These are phyloP conservation scores for Clausena lansium DNA, from an alignment of 345 rosid species.

Conservation along the genomic window DNA sequence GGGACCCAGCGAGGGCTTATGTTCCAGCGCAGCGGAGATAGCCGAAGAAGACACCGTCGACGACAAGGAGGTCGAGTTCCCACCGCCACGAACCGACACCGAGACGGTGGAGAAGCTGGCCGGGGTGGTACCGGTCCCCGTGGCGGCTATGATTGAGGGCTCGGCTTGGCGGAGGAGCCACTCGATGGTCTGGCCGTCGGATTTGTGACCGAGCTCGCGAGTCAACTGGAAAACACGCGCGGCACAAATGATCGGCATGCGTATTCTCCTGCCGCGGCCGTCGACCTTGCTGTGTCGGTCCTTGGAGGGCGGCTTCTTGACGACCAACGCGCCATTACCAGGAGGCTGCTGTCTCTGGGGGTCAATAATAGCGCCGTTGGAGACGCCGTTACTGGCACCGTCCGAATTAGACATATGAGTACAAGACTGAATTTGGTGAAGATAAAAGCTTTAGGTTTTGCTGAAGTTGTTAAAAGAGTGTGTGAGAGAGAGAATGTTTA, in stretches of 20 bases:
- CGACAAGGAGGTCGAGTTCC: conserved; percentile 44
- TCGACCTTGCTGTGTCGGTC: conserved; percentile 98
- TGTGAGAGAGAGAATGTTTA: neutral
- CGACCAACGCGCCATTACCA: conserved; percentile 47
- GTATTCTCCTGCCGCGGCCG: conserved; percentile 92
- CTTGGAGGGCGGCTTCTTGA: conserved; percentile 89
- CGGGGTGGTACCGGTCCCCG: conserved; percentile 95
- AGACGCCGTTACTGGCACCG: conserved; percentile 25
- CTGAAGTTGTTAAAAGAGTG: neutral
- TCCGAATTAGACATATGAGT: conserved; percentile 57
- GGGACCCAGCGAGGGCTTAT: conserved; percentile 67
- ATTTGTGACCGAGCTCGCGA: conserved; percentile 95
- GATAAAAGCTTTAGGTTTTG: neutral
- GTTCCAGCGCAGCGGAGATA: conserved; percentile 41
- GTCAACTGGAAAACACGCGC: conserved; percentile 98
- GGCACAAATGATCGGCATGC: conserved; percentile 99
- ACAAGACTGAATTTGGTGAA: neutral
- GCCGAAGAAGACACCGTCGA: conserved; percentile 30
- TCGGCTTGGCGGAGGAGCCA: conserved; percentile 99
- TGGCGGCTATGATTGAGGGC: conserved; percentile 97
- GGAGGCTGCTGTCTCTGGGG: conserved; percentile 46
- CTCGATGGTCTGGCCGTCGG: conserved; percentile 97
- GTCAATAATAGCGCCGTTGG: conserved; percentile 54
- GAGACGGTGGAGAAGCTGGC: conserved; percentile 87
- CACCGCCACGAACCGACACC: conserved; percentile 57